Evolutionary conservation across 192 early-diverging fungal genomes (phyloP), one percentile per base, ranked within the genome.

Genomic region (Backusella sp.): DNA sequence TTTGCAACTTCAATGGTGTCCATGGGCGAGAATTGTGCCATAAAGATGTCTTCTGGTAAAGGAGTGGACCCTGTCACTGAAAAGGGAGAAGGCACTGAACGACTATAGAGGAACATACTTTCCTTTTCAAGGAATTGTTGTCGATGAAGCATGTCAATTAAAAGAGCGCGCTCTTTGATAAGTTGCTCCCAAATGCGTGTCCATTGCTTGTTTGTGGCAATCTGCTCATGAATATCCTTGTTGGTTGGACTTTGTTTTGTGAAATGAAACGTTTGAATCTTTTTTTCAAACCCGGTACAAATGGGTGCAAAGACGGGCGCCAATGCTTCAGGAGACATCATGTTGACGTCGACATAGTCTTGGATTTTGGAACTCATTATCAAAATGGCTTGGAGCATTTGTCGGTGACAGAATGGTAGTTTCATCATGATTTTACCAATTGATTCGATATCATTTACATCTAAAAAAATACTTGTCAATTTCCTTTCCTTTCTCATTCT

Each of bases 261-360:
- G 28, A 15, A 32, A 23, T 36, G 26, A 23, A 66, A 75, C 26
- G n/a, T 76, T 37, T 70, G 68, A 1, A 79, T 30, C 6, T 46
- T 52, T 28, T 81, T 53, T 35, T 81, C 80, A 19, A 81, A 70
- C 0, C 80, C 80, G 3, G 80, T 71, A 42, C 76, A 77, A 12
- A 81, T 70, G 2, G 80, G 80, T 9, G 80, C 80, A 36, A 82
- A 75, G 4, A 82, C 77, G 17, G 77, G 59, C 2, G 80, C 80
- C 17, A 82, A 42, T 66, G 80, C 80, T 65, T 82, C 80, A 0
- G 77, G 80, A 34, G 75, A 76, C 80, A 82, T 82, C 46, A 68
- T 65, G 36, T 82, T 82, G 17, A 68, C 32, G 4, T 76, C 19
- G 6, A 42, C 52, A 49, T 74, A 49, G 3, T 72, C 39, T 65